These are phyloP conservation scores for Macaranga tanarius DNA, from an alignment of 441 rosid genomes.

Conservation along the genomic window DNA sequence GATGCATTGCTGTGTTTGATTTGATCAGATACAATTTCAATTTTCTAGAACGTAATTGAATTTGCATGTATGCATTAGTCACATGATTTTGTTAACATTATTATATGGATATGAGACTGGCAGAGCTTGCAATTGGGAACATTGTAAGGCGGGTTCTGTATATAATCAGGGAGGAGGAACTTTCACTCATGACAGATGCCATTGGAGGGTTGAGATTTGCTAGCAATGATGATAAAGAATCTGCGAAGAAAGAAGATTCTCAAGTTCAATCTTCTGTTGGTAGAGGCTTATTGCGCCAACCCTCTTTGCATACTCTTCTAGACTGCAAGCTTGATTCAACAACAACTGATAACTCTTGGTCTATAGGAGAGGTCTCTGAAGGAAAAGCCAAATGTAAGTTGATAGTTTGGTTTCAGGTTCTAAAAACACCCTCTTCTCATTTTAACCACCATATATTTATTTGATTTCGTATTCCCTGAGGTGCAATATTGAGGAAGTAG, in stretches of 20 bases:
- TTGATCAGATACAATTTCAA: neutral
- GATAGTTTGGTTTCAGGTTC: too few relatives aligned
- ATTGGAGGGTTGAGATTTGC: too few relatives aligned
- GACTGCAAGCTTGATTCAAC: slow-evolving; percentile 75
- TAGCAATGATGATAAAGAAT: slow-evolving; percentile 47
- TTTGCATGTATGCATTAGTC: neutral
- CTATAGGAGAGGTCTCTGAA: slow-evolving; percentile 86
- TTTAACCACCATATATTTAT: neutral
- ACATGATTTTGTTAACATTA: neutral
- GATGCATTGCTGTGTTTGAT: neutral
- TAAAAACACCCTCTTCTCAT: neutral
- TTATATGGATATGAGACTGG: slow-evolving; percentile 23
- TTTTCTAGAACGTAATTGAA: too few relatives aligned
- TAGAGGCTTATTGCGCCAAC: slow-evolving; percentile 80
- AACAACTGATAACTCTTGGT: slow-evolving; percentile 62
- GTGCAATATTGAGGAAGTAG: too few relatives aligned
- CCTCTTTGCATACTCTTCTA: slow-evolving; percentile 84
- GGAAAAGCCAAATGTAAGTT: slow-evolving; percentile 82
- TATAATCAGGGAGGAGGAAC: slow-evolving; percentile 93
- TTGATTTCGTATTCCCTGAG: too few relatives aligned
- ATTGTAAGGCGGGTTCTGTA: slow-evolving; percentile 92
- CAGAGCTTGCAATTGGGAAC: slow-evolving; percentile 97
- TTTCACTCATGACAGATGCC: slow-evolving; percentile 52
- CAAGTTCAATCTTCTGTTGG: slow-evolving; percentile 79
- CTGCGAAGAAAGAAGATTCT: slow-evolving; percentile 46